Conservation (phyloP, 2,329 filamentous ascomycete genomes). For the Diaporthe sp. region DNA sequence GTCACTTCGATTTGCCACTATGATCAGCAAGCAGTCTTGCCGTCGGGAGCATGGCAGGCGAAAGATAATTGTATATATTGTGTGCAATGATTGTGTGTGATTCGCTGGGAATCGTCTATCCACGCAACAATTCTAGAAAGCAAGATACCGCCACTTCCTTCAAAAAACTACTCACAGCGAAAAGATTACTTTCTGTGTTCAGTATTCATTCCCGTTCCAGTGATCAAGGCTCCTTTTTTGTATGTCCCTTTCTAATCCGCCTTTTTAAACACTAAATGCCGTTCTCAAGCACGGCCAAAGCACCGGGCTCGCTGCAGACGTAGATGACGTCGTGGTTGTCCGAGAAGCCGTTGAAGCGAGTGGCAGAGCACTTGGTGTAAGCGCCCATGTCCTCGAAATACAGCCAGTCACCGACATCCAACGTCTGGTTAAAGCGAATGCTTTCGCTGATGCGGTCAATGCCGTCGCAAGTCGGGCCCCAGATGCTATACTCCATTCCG, state of each 20-base stretch:
- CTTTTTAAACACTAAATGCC: background rate
- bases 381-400: slow-evolving; percentile 99
- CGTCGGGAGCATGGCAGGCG: background rate
- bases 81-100: slow-evolving; percentile 26
- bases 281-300: slow-evolving; percentile 74
- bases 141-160: slow-evolving; percentile 3
- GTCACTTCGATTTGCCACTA: background rate
- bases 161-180: background rate
- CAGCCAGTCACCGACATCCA: slow-evolving; percentile 96
- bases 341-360: slow-evolving; percentile 96
- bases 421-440: slow-evolving; percentile 79
- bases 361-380: slow-evolving; percentile 98
- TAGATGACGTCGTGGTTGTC: slow-evolving; percentile 95
- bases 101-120: slow-evolving; percentile 28
- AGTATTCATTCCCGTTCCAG: background rate
- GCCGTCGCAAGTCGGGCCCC: slow-evolving; percentile 97
- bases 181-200: background rate
- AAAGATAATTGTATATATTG: background rate
- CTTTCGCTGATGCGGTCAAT: slow-evolving; percentile 94
- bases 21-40: background rate
- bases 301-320: slow-evolving; percentile 92
- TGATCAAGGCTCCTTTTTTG: background rate
- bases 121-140: slow-evolving; percentile 26
- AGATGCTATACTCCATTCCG: slow-evolving; percentile 88
- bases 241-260: background rate